phyloP scores from a whole-genome alignment of 179 eudicot genomes.

The Corrigiola litoralis region DNA sequence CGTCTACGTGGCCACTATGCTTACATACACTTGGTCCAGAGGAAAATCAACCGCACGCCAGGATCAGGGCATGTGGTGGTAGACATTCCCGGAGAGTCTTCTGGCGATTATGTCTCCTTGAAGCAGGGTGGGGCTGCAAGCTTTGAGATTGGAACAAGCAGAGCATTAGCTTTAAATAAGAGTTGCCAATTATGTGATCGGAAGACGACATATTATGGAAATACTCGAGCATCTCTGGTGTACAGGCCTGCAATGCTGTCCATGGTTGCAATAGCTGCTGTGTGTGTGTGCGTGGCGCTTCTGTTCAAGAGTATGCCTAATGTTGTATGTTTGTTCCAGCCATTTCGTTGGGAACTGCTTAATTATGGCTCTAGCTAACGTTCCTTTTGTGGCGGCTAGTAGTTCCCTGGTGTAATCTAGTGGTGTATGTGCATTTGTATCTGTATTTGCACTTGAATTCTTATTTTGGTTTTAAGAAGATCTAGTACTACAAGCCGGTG shows the following conservation, averaged over 20 bases:
- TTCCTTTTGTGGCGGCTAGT: too few species aligned
- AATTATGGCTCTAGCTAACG: constrained; percentile 57
- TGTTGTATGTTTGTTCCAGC: constrained; percentile 48
- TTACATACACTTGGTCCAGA: constrained; percentile 60
- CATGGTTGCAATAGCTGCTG: constrained; percentile 77
- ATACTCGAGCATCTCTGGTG: constrained; percentile 29
- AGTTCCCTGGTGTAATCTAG: neutral
- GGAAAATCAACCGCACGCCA: constrained; percentile 42
- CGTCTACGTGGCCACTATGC: constrained; percentile 56
- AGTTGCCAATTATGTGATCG: constrained; percentile 47
- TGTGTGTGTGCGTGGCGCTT: constrained; percentile 78
- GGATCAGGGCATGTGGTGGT: constrained; percentile 45
- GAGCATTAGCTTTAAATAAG: constrained; percentile 9
- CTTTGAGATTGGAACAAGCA: constrained; percentile 39
- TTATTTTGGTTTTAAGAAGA: neutral
- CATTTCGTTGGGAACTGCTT: constrained; percentile 78
- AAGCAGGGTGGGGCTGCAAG: constrained; percentile 27
- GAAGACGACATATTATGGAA: constrained; percentile 33
- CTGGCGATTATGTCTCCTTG: constrained; percentile 15
- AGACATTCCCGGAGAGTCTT: constrained; percentile 42
- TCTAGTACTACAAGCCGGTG: constrained; percentile 2
- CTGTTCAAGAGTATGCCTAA: constrained; percentile 72
- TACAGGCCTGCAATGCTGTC: constrained; percentile 79
- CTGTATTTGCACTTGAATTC: constrained; percentile 6
- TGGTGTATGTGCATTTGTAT: neutral